Evolutionary conservation across 106 monocot genomes (phyloP), one percentile per base, ranked within the genome.

Genomic region (Allium fistulosum): DNA sequence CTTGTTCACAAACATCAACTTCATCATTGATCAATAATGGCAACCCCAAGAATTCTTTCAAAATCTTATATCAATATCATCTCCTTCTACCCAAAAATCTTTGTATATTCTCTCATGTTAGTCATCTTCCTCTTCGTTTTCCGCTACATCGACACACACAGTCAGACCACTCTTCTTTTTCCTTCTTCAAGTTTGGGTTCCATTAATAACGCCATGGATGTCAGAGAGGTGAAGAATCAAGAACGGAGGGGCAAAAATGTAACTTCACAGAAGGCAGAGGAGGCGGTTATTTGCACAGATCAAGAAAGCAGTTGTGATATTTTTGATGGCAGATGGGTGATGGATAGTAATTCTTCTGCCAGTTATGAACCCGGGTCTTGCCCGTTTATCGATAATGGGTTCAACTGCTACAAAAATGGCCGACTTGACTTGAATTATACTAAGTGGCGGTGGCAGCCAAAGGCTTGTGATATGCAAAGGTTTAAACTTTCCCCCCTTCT

Each of bases 341-440:
- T 4, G 7, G 81, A 77, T 46, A 72, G 67, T 0, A 17, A 27
- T 53, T 48, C 61, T 58, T 45, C 58, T 15, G 66, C 72, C 66
- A 61, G 26, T 4, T 72, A 72, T 10, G 51, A 61, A 5, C 69
- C 72, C 11, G 84, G 84, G 26, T 70, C 80, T 28, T 84, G 84
- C 65, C 84, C 84, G 61, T 77, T 74, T 69, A 45, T 84, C 2
- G 84, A 84, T 48, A 71, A 70, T 5, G 63, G 80, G 14, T 84
- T 80, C 69, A 58, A 84, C 66, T 84, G 84, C 80, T 70, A 67
- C 58, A 37, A 16, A 16, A 80, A 80, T 37, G 84, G 84, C 22
- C 51, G 84, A 58, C 64, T 59, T 49, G 84, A 84, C 51, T 51
- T 56, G 50, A 67, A 77, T 56, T 84, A 84, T 49, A 69, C 69